Base-by-base conservation (phyloP, 2,329 filamentous ascomycete species). In the Ophiostoma fasciatum region DNA sequence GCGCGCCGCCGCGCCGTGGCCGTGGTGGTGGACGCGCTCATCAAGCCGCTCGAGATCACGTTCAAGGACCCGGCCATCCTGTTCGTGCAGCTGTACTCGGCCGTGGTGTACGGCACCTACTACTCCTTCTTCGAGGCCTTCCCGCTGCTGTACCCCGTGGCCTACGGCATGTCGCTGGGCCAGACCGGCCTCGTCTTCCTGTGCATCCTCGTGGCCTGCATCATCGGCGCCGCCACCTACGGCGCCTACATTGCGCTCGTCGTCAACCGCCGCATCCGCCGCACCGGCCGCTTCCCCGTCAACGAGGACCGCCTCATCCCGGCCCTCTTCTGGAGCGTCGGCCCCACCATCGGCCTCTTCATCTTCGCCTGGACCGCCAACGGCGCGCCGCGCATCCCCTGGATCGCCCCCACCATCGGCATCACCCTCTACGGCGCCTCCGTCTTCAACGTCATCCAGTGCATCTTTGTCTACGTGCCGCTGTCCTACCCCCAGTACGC, bases 111-210 rank as follows among this genome's bases (percentile, higher is more conserved):
- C 52, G 68, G 61, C 36, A 74, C 71, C 48, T 74, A 72, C 57
- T 72, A 72, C 47, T 64, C 60, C 28, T 78, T 67, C 55, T 79
- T 79, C 49, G 74, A 78, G 47, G 68, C 68, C n/a, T 78, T 79
- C 51, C 73, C 74, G 4, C 56, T 76, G 12, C 71, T 78, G 37
- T 80, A 74, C 50, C 61, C 63, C 3, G 61, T 61, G 27, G 57
- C 65, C 47, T 79, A 80, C 53, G 52, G 57, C 48, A 76, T 80
- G 64, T 66, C 61, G 40, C 53, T 68, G 3, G 71, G 72, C 22
- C 50, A 72, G 43, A 55, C 69, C 42, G 71, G 73, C 21, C 61
- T 78, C 9, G 64, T 74, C 30, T 78, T 78, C 57, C 56, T 73
- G 33, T 69, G 65, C 44, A 62, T 78, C 46, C 56, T 74, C 19